phyloP scores from a whole-genome alignment of 2,329 filamentous ascomycete genomes.

The Pyrenophora teres region DNA sequence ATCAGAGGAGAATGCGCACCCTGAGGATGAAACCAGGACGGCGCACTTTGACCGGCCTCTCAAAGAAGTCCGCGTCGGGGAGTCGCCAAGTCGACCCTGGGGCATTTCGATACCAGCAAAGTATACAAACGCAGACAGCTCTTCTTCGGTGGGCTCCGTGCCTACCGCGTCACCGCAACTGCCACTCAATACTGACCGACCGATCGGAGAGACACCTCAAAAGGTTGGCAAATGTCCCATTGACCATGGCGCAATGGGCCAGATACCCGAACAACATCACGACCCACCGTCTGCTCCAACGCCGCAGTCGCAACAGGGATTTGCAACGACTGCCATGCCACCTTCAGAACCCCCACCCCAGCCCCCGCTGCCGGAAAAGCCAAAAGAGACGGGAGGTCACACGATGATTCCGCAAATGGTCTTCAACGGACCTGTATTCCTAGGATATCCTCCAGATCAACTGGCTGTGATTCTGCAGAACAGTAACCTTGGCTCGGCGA shows the following conservation, averaged over 20 bases:
- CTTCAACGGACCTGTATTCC: constrained; percentile 92
- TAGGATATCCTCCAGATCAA: constrained; percentile 68
- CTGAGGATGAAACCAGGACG: constrained; percentile 63
- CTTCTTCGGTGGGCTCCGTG: constrained; percentile 46
- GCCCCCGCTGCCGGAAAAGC: constrained; percentile 10
- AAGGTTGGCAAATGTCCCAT: constrained; percentile 45
- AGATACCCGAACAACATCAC: constrained; percentile 12
- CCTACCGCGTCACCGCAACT: constrained; percentile 56
- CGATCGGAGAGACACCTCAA: constrained; percentile 32
- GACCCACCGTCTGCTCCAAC: constrained; percentile 12
- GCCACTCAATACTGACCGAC: constrained; percentile 52
- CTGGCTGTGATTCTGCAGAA: constrained; percentile 43
- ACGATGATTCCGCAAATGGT: constrained; percentile 68
- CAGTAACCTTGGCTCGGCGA: constrained; percentile 41
- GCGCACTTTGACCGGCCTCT: constrained; percentile 82
- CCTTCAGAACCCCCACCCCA: constrained; percentile 11
- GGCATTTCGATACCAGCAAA: constrained; percentile 78
- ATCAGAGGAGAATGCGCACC: constrained; percentile 40
- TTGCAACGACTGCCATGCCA: constrained; percentile 17
- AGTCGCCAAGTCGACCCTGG: constrained; percentile 92
- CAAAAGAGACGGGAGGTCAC: constrained; percentile 16
- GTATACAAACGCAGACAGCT: constrained; percentile 49
- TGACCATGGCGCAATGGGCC: constrained; percentile 37
- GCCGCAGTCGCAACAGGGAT: constrained; percentile 18
- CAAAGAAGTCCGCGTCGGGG: constrained; percentile 88